Base-by-base conservation (phyloP, 2,329 filamentous ascomycete species). In the Penicillium capsulatum region DNA sequence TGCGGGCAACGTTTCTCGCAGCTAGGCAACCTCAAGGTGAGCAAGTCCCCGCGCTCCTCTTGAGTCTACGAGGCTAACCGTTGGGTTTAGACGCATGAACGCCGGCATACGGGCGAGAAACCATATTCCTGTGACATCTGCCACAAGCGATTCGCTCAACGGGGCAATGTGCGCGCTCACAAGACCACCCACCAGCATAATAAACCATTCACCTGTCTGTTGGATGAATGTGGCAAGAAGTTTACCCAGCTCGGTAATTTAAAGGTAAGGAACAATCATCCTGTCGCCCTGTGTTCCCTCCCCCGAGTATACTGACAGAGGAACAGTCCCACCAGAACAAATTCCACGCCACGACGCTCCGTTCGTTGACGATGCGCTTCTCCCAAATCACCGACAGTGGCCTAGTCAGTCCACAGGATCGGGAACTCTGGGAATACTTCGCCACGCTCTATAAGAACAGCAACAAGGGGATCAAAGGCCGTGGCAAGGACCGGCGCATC, bases 391-490 rank as follows among this genome's bases (percentile, higher is more conserved):
- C 70, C 24, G 76, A 82, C 37, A 73, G 72, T n/a, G 77, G 83
- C 26, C 69, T 73, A 4, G 79, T 90, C n/a, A 72, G 71, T 8
- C 71, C 76, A 0, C 74, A 81, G 26, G 87, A 96, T 55, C 81
- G 79, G 45, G 83, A 88, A 44, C 72, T 96, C 35, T 88, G 85
- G 72, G 79, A 84, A 52, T 94, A 95, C 68, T 92, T 97, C 60
- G 77, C 82, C 3, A 76, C 76, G 1, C 74, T 95, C n/a, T 96
- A 95, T 75, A 95, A 94, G 72, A 94, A 97, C 68, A 90, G 85
- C 68, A 97, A 97, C 76, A 95, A 95, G 66, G 92, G 92, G 1
- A 96, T 97, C 72, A 97, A 96, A 67, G 92, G 92, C 8, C 81
- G 92, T 31, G 92, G 92, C 30, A 92, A 91, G 61, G 86, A 90